phyloP scores from a whole-genome alignment of 306 rosid species.

The Vigna hirtella region DNA sequence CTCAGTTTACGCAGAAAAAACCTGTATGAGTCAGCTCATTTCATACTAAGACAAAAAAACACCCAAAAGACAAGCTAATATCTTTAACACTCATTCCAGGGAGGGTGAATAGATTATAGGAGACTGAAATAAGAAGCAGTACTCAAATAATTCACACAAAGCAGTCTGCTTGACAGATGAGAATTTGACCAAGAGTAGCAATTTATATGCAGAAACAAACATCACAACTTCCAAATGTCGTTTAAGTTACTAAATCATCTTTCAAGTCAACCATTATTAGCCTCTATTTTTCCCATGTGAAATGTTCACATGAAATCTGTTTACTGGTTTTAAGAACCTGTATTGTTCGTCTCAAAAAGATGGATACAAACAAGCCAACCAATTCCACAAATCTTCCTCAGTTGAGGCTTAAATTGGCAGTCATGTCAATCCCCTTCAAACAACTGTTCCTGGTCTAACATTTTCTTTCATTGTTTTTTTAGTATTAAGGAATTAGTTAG shows the following conservation, averaged over 20 bases:
- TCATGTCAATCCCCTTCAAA: background rate
- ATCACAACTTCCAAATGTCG: background rate
- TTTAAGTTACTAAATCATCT: background rate
- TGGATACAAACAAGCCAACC: constrained; percentile 4
- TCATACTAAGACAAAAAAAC: background rate
- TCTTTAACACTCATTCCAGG: background rate
- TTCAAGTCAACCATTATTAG: background rate
- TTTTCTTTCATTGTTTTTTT: background rate
- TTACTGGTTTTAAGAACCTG: background rate
- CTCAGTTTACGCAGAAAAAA: background rate
- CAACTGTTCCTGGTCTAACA: background rate
- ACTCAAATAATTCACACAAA: background rate
- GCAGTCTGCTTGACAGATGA: background rate
- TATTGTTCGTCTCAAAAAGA: background rate
- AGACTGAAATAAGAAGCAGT: background rate
- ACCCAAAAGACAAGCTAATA: background rate
- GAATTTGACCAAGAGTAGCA: background rate
- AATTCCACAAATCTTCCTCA: background rate
- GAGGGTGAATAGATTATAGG: background rate
- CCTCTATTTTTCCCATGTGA: background rate
- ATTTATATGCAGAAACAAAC: background rate
- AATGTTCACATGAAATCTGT: too few relatives aligned
- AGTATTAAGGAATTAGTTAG: too few relatives aligned
- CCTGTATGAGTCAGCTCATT: background rate
- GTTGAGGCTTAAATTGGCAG: too few relatives aligned